Conservation (phyloP, 208 protist genomes). For the Porcisia hertigi region DNA sequence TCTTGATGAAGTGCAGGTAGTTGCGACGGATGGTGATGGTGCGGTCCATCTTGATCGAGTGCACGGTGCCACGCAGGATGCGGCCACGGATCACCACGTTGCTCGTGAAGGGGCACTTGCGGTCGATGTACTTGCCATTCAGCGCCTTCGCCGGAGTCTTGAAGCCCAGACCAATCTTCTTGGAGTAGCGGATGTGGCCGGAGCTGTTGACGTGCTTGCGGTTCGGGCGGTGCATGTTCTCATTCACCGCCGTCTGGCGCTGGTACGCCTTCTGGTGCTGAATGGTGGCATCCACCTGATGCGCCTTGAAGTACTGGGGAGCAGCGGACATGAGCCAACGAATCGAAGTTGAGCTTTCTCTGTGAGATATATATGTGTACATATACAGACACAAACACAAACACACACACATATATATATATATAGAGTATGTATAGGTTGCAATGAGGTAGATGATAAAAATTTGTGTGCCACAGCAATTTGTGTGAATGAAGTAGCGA, state of each 20-base stretch:
- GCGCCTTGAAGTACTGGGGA: constrained; percentile 70
- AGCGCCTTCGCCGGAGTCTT: constrained; percentile 98
- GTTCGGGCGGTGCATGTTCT: constrained; percentile 82
- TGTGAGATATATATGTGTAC: not conserved
- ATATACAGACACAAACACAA: too few species aligned
- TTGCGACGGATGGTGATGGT: constrained; percentile 99
- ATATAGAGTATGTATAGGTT: too few species aligned
- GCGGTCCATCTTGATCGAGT: constrained; percentile 99
- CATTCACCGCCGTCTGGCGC: constrained; percentile 91
- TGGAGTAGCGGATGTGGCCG: constrained; percentile 93
- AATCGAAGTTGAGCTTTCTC: not conserved
- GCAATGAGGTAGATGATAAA: too few species aligned
- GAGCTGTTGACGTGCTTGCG: constrained; percentile 62
- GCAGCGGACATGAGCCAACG: constrained; percentile 35
- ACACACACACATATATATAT: not conserved
- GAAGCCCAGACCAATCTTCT: constrained; percentile 97
- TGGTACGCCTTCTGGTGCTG: constrained; percentile 93
- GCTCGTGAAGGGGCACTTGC: constrained; percentile 99
- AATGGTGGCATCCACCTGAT: constrained; percentile 83
- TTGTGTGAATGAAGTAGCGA: not conserved
- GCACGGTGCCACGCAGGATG: constrained; percentile 98
- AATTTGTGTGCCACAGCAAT: too few species aligned
- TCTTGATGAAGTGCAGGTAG: constrained; percentile 99
- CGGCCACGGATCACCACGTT: constrained; percentile 99
- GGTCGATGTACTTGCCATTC: constrained; percentile 99